Evolutionary conservation across 306 rosid species (phyloP).

Genomic region (Cucurbita moschata): DNA sequence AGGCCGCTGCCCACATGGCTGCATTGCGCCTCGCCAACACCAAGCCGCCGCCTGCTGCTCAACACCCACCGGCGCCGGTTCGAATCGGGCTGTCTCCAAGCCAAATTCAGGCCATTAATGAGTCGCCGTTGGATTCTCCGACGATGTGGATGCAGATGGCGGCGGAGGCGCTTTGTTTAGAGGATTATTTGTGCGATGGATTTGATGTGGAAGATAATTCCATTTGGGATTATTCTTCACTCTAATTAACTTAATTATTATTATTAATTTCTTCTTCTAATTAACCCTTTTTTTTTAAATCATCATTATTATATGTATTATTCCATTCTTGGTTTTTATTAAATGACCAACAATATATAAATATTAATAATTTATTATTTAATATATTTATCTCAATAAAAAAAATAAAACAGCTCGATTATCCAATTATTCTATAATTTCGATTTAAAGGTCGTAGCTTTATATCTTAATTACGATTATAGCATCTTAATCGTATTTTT

Average conservation of each 20-base stretch:
- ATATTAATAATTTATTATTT: too few relatives aligned
- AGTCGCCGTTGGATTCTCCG: constrained; percentile 79
- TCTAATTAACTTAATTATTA: background rate
- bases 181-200: too few relatives aligned
- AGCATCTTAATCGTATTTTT: background rate
- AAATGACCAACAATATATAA: too few relatives aligned
- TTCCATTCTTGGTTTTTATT: too few relatives aligned
- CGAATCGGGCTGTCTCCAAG: constrained; percentile 50
- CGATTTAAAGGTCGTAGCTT: too few relatives aligned
- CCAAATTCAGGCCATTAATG: constrained; percentile 80
- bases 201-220: constrained; percentile 11
- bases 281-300: background rate
- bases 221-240: constrained; percentile 34
- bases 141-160: constrained; percentile 82
- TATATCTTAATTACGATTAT: too few relatives aligned
- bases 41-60: too few relatives aligned
- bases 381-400: too few relatives aligned
- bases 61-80: constrained; percentile 4
- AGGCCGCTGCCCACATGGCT: constrained; percentile 61
- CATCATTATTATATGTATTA: too few relatives aligned
- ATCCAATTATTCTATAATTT: too few relatives aligned
- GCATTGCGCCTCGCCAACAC: constrained; percentile 15
- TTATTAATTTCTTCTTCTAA: background rate
- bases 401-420: too few relatives aligned
- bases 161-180: constrained; percentile 23